These are phyloP conservation scores for Lepidium didymum DNA, from an alignment of 345 rosid species.

Conservation along the genomic window DNA sequence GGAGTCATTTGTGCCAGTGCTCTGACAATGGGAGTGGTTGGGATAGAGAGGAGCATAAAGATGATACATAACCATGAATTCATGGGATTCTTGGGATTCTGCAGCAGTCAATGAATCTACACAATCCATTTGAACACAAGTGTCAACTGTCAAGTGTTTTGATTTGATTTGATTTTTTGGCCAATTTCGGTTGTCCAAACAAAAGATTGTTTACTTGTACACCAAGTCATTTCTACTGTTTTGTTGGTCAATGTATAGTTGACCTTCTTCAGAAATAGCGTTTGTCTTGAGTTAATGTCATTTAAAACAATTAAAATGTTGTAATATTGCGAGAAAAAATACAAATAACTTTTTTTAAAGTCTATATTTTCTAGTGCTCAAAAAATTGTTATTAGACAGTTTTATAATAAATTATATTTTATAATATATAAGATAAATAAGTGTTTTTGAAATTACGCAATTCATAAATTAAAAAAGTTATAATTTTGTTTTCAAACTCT, in stretches of 20 bases:
- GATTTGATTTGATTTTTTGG: slow-evolving; percentile 26
- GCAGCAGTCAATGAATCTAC: slow-evolving; percentile 48
- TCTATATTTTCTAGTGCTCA: too few species aligned
- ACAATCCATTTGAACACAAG: not conserved
- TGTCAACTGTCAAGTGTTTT: not conserved
- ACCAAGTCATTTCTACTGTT: slow-evolving; percentile 8
- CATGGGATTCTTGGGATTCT: slow-evolving; percentile 78
- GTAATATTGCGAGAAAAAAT: not conserved
- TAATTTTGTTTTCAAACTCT: too few species aligned
- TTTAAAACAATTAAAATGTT: not conserved
- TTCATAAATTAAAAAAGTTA: too few species aligned
- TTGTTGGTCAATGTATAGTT: slow-evolving; percentile 8
- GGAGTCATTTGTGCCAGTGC: slow-evolving; percentile 83
- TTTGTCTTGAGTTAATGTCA: not conserved
- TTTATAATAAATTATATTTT: too few species aligned
- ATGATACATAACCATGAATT: slow-evolving; percentile 76
- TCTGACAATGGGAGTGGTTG: slow-evolving; percentile 72
- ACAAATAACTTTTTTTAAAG: too few species aligned
- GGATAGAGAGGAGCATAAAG: slow-evolving; percentile 44
- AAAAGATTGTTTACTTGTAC: slow-evolving; percentile 2
- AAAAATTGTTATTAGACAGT: too few species aligned
- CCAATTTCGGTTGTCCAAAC: slow-evolving; percentile 55
- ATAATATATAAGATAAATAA: too few species aligned
- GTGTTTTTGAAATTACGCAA: too few species aligned
- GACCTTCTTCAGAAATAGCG: slow-evolving; percentile 5